These are phyloP conservation scores for Yamadazyma conglobata DNA, from an alignment of 1,139 yeast genomes.

Conservation along the genomic window DNA sequence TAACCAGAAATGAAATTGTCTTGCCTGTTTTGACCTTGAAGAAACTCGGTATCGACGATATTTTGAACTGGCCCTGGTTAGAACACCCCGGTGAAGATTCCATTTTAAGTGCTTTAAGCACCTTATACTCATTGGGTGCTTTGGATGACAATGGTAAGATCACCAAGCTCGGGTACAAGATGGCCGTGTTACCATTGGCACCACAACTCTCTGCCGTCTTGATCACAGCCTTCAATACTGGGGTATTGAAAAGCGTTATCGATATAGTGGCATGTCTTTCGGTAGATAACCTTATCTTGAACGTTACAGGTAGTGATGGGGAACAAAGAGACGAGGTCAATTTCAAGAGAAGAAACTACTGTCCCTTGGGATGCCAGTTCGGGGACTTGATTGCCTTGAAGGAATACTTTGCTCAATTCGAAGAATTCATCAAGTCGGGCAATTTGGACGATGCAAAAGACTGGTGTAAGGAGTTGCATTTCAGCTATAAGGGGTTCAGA, in stretches of 20 bases:
- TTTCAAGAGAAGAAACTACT: conserved; percentile 54
- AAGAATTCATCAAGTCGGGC: conserved; percentile 38
- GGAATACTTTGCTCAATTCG: conserved; percentile 67
- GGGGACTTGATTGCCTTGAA: conserved; percentile 87
- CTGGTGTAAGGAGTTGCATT: conserved; percentile 81
- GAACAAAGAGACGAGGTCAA: conserved; percentile 81
- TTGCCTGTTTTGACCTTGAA: conserved; percentile 83
- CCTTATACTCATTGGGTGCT: conserved; percentile 77
- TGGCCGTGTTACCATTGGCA: conserved; percentile 86
- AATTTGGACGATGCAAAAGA: conserved; percentile 50
- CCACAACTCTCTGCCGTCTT: conserved; percentile 92
- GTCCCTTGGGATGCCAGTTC: conserved; percentile 63
- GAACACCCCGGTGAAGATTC: conserved; percentile 86
- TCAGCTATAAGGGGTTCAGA: conserved; percentile 76
- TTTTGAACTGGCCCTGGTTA: conserved; percentile 87
- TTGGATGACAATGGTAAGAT: conserved; percentile 71
- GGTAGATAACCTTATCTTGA: conserved; percentile 80
- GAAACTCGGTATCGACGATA: conserved; percentile 77
- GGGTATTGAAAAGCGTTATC: conserved; percentile 62
- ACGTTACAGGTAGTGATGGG: conserved; percentile 58
- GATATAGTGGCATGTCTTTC: conserved; percentile 92
- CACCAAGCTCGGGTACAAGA: conserved; percentile 72
- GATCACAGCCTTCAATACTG: conserved; percentile 59
- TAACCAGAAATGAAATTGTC: conserved; percentile 78
- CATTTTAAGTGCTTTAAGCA: conserved; percentile 70